Conservation (phyloP, 23 red algal genomes). For the Gracilaria domingensis region DNA sequence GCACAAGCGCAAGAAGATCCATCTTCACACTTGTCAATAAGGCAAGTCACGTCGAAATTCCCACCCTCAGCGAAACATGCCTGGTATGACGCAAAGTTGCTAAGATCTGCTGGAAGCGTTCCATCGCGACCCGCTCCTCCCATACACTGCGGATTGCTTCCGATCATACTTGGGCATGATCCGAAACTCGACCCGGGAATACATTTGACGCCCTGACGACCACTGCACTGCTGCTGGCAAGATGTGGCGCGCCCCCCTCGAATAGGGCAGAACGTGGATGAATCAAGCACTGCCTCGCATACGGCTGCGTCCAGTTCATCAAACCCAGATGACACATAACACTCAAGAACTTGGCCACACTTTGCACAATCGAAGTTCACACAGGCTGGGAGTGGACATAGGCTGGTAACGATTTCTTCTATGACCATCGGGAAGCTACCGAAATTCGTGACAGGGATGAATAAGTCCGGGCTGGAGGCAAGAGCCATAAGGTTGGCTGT, state of each 20-base stretch:
- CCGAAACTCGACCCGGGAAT: not conserved
- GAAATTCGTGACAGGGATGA: constrained; percentile 22
- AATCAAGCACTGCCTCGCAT: constrained; percentile 28
- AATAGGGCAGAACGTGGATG: constrained; percentile 37
- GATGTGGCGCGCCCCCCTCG: constrained; percentile 17
- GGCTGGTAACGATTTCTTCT: constrained; percentile 21
- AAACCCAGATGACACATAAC: constrained; percentile 53
- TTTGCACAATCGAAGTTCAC: constrained; percentile 34
- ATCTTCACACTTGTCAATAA: constrained; percentile 7
- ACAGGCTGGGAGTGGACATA: constrained; percentile 44
- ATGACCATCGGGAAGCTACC: not conserved
- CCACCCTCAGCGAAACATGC: not conserved
- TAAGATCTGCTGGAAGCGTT: not conserved
- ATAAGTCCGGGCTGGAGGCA: constrained; percentile 34
- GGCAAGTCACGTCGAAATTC: not conserved
- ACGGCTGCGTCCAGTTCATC: not conserved
- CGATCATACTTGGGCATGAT: constrained; percentile 9
- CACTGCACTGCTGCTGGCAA: constrained; percentile 29
- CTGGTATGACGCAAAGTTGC: constrained; percentile 40
- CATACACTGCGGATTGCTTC: constrained; percentile 12
- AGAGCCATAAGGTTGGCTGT: not conserved
- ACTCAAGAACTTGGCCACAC: constrained; percentile 53
- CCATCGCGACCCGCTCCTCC: constrained; percentile 8
- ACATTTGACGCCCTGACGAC: constrained; percentile 18
- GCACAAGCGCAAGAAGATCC: constrained; percentile 22